phyloP scores from a whole-genome alignment of 179 eudicot species.

The Actinidia polygama region DNA sequence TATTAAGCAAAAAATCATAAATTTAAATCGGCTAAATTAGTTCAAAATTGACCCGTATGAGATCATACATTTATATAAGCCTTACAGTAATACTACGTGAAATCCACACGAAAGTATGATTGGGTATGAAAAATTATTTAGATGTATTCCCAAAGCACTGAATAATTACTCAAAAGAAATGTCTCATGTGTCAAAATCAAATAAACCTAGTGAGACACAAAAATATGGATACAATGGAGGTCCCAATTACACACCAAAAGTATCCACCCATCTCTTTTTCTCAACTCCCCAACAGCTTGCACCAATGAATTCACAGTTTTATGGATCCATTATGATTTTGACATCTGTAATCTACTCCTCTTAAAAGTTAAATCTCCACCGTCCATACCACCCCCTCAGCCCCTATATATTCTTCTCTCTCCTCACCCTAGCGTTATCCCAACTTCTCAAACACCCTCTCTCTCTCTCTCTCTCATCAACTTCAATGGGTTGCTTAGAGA shows the following conservation, averaged over 20 bases:
- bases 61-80: too few relatives aligned
- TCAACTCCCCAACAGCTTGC: not conserved
- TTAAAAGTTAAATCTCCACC: slow-evolving; percentile 1
- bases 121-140: too few relatives aligned
- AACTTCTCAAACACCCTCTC: not conserved
- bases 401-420: not conserved
- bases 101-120: too few relatives aligned
- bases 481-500: slow-evolving; percentile 7
- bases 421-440: not conserved
- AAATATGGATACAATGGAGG: not conserved
- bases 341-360: not conserved
- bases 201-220: not conserved
- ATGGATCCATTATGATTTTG: not conserved
- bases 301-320: not conserved
- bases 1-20: too few relatives aligned
- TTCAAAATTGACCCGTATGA: too few relatives aligned
- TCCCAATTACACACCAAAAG: not conserved
- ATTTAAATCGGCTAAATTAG: too few relatives aligned
- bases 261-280: not conserved
- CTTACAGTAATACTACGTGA: too few relatives aligned
- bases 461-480: not conserved
- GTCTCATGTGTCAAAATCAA: not conserved
- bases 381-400: not conserved
- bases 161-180: too few relatives aligned
- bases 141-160: too few relatives aligned